These are phyloP conservation scores for Martensiomyces pterosporus DNA, from an alignment of 192 early-diverging fungal genomes.

Conservation along the genomic window DNA sequence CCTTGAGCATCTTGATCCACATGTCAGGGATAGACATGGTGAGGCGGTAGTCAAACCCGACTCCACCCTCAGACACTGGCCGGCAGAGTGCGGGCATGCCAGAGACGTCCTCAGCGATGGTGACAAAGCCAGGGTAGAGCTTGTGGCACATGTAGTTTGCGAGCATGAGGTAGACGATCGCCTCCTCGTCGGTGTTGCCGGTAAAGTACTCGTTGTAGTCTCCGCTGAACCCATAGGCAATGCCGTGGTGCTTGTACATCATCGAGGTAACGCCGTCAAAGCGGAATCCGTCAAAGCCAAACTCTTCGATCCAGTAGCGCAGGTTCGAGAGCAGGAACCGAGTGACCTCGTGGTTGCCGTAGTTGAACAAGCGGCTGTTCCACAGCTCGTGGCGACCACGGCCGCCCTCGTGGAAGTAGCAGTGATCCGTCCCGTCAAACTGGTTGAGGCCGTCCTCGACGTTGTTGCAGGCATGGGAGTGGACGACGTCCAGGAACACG, in stretches of 20 bases:
- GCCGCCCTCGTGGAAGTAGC: conserved; percentile 89
- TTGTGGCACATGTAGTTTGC: conserved; percentile 82
- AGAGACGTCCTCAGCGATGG: conserved; percentile 97
- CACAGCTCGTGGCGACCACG: conserved; percentile 88
- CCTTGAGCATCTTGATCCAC: conserved; percentile 99
- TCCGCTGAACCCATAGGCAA: conserved; percentile 89
- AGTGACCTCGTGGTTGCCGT: conserved; percentile 83
- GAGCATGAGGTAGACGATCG: conserved; percentile 87
- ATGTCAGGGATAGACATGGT: conserved; percentile 97
- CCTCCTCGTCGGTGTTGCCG: conserved; percentile 70
- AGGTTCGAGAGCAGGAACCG: conserved; percentile 94
- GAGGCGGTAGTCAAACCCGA: conserved; percentile 95
- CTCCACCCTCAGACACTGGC: conserved; percentile 74
- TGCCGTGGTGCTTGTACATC: conserved; percentile 95
- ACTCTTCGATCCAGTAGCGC: conserved; percentile 89
- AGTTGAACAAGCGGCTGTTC: conserved; percentile 95
- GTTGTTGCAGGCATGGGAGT: conserved; percentile 96
- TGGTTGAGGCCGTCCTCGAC: conserved; percentile 89
- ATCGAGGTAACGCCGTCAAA: conserved; percentile 98
- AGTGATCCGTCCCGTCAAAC: conserved; percentile 95
- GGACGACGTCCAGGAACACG: conserved; percentile 91
- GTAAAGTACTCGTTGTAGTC: conserved; percentile 94
- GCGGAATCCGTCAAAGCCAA: conserved; percentile 92
- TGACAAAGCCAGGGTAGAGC: conserved; percentile 75
- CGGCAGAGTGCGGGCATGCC: conserved; percentile 97